Conservation (phyloP, 768 basidiomycete genomes). For the Guyanaporus albipodus region DNA sequence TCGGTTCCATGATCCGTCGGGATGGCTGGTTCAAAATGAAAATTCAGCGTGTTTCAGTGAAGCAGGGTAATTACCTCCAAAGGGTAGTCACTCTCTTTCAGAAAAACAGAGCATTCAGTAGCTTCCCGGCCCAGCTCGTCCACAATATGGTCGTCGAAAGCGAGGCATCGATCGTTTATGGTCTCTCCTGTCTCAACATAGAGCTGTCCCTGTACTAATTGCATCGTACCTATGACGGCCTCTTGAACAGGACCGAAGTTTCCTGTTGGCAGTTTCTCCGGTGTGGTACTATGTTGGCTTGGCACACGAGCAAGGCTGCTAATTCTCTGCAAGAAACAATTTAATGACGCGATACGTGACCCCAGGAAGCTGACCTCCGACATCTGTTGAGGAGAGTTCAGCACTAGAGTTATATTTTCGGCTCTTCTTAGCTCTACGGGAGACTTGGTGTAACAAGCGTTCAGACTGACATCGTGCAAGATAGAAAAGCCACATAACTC, state of each 20-base stretch:
- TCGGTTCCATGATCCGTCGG: slow-evolving; percentile 6
- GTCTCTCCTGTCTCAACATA: slow-evolving; percentile 1
- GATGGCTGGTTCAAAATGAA: slow-evolving; percentile 12
- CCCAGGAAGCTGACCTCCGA: slow-evolving; percentile 14
- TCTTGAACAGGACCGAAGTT: slow-evolving; percentile 16
- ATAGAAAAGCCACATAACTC: slow-evolving; percentile 1
- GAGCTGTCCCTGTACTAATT: background rate
- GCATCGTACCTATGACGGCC: background rate
- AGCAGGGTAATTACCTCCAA: slow-evolving; percentile 9
- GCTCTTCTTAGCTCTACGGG: background rate
- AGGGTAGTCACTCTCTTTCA: slow-evolving; percentile 2
- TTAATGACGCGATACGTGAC: background rate
- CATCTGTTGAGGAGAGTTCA: background rate
- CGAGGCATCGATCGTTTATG: background rate
- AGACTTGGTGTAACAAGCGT: slow-evolving; percentile 2
- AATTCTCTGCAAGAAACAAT: slow-evolving; percentile 4
- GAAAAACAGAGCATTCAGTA: background rate
- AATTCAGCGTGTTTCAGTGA: background rate
- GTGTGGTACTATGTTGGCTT: slow-evolving; percentile 10
- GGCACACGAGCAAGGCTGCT: background rate
- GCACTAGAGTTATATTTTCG: background rate
- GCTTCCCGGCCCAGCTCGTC: background rate
- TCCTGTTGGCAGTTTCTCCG: slow-evolving; percentile 33
- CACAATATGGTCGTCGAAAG: background rate
- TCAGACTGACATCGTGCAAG: background rate